These are phyloP conservation scores for Talaromyces sp. DNA, from an alignment of 2,329 filamentous ascomycete genomes.

Conservation along the genomic window DNA sequence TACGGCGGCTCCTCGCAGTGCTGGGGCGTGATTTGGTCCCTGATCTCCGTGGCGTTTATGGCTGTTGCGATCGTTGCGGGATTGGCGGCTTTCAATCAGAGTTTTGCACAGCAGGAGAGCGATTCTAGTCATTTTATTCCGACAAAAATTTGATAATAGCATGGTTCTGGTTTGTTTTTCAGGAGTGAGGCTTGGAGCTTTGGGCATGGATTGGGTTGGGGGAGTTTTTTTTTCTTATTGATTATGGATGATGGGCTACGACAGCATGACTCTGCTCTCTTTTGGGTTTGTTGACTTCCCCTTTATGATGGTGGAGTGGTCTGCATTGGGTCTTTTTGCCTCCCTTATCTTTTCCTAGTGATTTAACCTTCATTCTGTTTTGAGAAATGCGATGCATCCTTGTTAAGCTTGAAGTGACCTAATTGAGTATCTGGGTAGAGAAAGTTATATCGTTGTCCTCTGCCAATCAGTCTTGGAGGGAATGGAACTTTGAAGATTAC, in stretches of 20 bases:
- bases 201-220: neutral
- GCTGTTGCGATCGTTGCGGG: conserved; percentile 69
- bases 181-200: neutral
- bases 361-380: neutral
- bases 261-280: neutral
- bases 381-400: neutral
- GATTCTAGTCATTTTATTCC: conserved; percentile 66
- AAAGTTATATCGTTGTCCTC: no score
- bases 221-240: neutral
- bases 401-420: no score
- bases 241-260: conserved; percentile 1
- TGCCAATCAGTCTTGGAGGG: no score
- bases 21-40: conserved; percentile 75
- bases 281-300: neutral
- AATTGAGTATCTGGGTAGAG: no score
- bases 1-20: conserved; percentile 77
- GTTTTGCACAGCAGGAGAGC: conserved; percentile 63
- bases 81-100: conserved; percentile 71
- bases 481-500: no score
- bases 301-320: neutral
- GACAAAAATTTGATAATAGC: conserved; percentile 1
- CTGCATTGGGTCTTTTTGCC: neutral
- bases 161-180: neutral
- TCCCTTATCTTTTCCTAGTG: neutral
- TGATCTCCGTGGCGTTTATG: conserved; percentile 71